Percentiles rank a stretch among this genome's conserved stretches.
phyloP scores from a whole-genome alignment of 208 protist species.

The Entamoeba nuttalli region DNA sequence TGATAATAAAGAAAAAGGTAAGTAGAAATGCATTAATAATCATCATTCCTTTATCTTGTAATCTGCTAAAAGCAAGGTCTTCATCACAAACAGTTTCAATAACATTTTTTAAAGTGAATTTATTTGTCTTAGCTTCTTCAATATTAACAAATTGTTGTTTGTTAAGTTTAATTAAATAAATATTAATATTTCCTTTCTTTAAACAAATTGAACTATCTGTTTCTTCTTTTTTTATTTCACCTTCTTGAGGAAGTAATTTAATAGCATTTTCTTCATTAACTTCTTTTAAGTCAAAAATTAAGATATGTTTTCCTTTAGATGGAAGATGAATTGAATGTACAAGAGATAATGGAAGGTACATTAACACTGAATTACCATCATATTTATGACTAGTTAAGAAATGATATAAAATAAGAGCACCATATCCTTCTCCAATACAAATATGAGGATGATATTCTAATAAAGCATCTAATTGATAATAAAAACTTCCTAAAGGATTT shows the following conservation, averaged over 20 bases:
- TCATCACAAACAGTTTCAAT: neutral
- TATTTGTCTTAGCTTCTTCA: neutral
- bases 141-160: no score
- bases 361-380: neutral
- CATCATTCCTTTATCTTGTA: neutral
- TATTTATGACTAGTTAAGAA: neutral
- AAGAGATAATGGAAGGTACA: neutral
- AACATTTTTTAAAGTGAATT: neutral
- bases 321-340: neutral
- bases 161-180: no score
- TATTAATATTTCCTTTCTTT: no score
- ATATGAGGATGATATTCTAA: neutral
- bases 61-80: neutral
- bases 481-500: neutral
- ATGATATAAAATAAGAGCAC: neutral
- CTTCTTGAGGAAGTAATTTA: no score
- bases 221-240: no score
- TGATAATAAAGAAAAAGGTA: neutral
- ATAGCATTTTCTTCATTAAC: neutral
- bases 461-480: neutral
- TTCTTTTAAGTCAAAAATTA: neutral
- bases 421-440: neutral
- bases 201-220: no score
- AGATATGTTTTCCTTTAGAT: neutral
- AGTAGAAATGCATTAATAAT: neutral